These are phyloP conservation scores for Debaryomyces hansenii DNA, from an alignment of 805 yeast species.

Conservation along the genomic window DNA sequence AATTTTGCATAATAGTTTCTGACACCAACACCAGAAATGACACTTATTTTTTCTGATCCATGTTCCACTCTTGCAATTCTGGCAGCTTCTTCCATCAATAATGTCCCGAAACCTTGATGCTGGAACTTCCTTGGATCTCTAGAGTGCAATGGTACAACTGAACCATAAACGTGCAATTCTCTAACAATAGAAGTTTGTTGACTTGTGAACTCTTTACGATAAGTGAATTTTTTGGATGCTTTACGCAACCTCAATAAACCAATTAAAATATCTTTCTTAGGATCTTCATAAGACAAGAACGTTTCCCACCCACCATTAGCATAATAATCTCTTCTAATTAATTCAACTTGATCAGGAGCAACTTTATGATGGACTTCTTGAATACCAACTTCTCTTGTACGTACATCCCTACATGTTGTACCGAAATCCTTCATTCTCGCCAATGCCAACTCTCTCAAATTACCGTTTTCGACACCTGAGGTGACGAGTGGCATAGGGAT, in stretches of 20 bases:
- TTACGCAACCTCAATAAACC: constrained; percentile 86
- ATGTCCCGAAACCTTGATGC: constrained; percentile 98
- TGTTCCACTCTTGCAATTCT: constrained; percentile 94
- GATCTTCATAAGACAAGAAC: constrained; percentile 92
- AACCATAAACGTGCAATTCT: constrained; percentile 95
- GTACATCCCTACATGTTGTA: constrained; percentile 90
- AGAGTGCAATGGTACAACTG: constrained; percentile 94
- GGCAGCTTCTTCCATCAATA: constrained; percentile 98
- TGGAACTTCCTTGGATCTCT: constrained; percentile 97
- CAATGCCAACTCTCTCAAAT: constrained; percentile 88
- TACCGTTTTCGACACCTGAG: constrained; percentile 97
- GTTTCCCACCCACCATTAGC: constrained; percentile 99
- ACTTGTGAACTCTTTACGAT: constrained; percentile 77
- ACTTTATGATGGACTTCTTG: constrained; percentile 98
- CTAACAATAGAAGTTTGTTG: constrained; percentile 94
- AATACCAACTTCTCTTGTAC: constrained; percentile 97
- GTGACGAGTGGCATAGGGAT: constrained; percentile 99
- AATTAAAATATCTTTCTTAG: constrained; percentile 91
- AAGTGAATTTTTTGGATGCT: constrained; percentile 86
- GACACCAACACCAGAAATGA: constrained; percentile 96
- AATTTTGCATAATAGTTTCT: constrained; percentile 91
- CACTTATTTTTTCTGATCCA: constrained; percentile 87
- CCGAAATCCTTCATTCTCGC: constrained; percentile 99
- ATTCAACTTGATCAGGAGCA: constrained; percentile 94
- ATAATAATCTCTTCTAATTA: constrained; percentile 90